Percentiles rank a stretch among this genome's conserved stretches.
phyloP scores from a whole-genome alignment of 1,139 yeast genomes.

The Taphrina populina region DNA sequence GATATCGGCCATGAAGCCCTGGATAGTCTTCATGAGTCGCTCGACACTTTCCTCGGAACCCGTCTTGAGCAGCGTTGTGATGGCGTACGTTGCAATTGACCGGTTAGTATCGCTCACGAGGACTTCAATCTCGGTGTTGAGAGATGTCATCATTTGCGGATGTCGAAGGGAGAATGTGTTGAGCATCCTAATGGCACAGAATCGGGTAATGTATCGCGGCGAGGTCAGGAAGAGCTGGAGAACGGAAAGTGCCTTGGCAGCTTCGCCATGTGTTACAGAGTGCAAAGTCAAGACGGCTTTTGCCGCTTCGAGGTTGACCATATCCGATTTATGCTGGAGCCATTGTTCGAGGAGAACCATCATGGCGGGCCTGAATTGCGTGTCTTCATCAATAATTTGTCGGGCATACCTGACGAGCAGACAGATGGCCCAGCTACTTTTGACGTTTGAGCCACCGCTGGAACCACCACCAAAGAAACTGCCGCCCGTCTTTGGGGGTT shows the following conservation, averaged over 20 bases:
- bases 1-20: constrained; percentile 87
- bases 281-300: constrained; percentile 70
- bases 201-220: constrained; percentile 85
- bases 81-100: constrained; percentile 97
- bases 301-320: constrained; percentile 92
- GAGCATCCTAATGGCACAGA: constrained; percentile 87
- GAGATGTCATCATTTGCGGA: constrained; percentile 73
- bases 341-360: constrained; percentile 67
- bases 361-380: constrained; percentile 46
- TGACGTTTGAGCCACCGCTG: constrained; percentile 51
- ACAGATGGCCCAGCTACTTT: constrained; percentile 63
- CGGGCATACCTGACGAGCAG: constrained; percentile 82
- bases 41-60: constrained; percentile 91
- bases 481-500: constrained; percentile 22
- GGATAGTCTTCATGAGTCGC: constrained; percentile 79
- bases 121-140: constrained; percentile 78
- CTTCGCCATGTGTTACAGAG: constrained; percentile 62
- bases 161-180: constrained; percentile 78
- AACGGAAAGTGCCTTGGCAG: constrained; percentile 60
- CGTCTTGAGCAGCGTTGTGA: constrained; percentile 90
- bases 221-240: constrained; percentile 78
- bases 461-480: constrained; percentile 21
- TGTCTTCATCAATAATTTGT: constrained; percentile 63
- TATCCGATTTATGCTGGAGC: constrained; percentile 78
- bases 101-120: constrained; percentile 85